Evolutionary conservation across 2,329 filamentous ascomycete genomes (phyloP).

Genomic region (Fusarium sp.): DNA sequence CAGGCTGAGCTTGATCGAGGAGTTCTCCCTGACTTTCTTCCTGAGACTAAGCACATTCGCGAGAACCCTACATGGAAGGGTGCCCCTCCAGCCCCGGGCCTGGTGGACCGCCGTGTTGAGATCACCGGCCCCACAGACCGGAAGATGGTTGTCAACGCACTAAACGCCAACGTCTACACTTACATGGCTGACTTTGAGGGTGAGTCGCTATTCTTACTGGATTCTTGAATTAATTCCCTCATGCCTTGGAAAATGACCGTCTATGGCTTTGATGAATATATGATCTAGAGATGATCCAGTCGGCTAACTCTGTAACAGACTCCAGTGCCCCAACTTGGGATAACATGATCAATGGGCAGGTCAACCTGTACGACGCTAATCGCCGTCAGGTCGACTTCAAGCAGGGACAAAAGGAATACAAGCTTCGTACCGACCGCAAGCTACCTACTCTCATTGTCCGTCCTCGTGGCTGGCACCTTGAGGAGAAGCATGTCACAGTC

Average conservation of each 20-base stretch:
- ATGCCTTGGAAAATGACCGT: neutral
- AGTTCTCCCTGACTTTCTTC: conserved; percentile 88
- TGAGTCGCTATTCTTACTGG: conserved; percentile 51
- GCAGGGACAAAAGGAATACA: conserved; percentile 94
- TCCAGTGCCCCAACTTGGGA: conserved; percentile 97
- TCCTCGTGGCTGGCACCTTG: conserved; percentile 95
- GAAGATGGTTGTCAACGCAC: conserved; percentile 98
- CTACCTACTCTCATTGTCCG: conserved; percentile 92
- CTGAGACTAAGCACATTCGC: conserved; percentile 94
- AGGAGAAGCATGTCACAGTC: conserved; percentile 97
- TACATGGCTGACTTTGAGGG: conserved; percentile 99
- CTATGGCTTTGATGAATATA: neutral
- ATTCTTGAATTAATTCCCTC: neutral
- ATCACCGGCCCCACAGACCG: conserved; percentile 97
- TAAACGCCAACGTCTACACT: conserved; percentile 96
- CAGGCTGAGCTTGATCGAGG: conserved; percentile 95
- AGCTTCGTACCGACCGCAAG: conserved; percentile 88
- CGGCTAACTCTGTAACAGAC: conserved; percentile 63
- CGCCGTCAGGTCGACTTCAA: conserved; percentile 96
- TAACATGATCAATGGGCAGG: conserved; percentile 98
- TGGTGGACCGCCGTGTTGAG: conserved; percentile 93
- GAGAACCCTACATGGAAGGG: conserved; percentile 95
- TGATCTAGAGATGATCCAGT: neutral
- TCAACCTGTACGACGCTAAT: conserved; percentile 97
- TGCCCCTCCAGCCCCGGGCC: conserved; percentile 87